phyloP scores from a whole-genome alignment of 2,329 filamentous ascomycete species.

The Fusarium multiceps region DNA sequence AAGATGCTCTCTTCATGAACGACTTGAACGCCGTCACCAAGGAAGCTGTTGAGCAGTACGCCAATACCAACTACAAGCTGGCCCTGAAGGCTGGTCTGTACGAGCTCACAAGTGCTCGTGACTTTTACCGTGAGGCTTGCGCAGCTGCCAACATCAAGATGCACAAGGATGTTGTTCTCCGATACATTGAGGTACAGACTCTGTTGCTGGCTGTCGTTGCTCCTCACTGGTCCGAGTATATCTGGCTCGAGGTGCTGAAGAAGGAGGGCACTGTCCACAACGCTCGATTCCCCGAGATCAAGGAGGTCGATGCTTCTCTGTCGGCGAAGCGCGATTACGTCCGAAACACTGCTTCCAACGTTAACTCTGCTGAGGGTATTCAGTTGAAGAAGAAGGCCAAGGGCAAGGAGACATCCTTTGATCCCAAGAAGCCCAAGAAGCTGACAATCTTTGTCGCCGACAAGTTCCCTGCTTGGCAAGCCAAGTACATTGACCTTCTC shows the following conservation, averaged over 20 bases:
- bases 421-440: conserved; percentile 92
- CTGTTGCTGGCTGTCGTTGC: conserved; percentile 85
- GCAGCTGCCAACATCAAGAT: conserved; percentile 82
- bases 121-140: conserved; percentile 89
- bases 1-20: conserved; percentile 91
- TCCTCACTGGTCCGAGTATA: conserved; percentile 93
- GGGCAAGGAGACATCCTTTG: conserved; percentile 86
- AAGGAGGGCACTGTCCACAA: conserved; percentile 82
- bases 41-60: conserved; percentile 83
- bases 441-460: conserved; percentile 86
- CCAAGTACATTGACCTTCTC: conserved; percentile 86
- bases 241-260: conserved; percentile 91
- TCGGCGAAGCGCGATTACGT: conserved; percentile 87
- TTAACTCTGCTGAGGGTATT: conserved; percentile 81
- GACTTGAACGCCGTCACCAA: conserved; percentile 88
- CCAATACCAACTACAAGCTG: conserved; percentile 78
- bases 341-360: conserved; percentile 77
- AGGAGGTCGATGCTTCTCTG: conserved; percentile 72
- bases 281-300: conserved; percentile 68
- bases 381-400: conserved; percentile 92
- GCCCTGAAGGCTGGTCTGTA: conserved; percentile 90
- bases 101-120: conserved; percentile 88
- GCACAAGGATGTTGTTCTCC: conserved; percentile 81
- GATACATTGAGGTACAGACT: conserved; percentile 88
- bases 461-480: conserved; percentile 89